Conservation (phyloP, 1,139 yeast genomes). For the Blastobotrys persicus region DNA sequence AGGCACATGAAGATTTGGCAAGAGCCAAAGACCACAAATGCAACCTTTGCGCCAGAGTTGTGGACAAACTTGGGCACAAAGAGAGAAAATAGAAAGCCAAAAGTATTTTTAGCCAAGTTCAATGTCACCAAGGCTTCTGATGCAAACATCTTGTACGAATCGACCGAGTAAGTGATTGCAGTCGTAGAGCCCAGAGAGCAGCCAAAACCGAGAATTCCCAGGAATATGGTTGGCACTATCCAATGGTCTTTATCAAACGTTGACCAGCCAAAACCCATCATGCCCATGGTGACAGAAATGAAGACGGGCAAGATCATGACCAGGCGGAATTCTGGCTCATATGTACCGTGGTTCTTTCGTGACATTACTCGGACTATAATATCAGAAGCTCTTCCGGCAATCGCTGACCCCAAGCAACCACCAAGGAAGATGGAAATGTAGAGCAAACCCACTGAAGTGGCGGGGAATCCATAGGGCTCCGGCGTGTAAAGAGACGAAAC, state of each 20-base stretch:
- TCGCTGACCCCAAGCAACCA: conserved; percentile 55
- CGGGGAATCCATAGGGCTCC: conserved; percentile 48
- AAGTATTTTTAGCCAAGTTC: conserved; percentile 52
- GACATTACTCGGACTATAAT: conserved; percentile 40
- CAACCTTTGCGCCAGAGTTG: conserved; percentile 45
- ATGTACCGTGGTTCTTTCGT: conserved; percentile 49
- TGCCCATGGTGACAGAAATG: conserved; percentile 50
- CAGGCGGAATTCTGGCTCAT: conserved; percentile 63
- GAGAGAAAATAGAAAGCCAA: conserved; percentile 57
- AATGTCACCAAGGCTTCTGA: conserved; percentile 58
- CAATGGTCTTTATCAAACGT: conserved; percentile 49
- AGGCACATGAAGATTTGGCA: conserved; percentile 51
- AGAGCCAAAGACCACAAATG: conserved; percentile 54
- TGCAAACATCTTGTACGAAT: conserved; percentile 57
- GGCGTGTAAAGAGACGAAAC: conserved; percentile 50
- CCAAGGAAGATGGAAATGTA: conserved; percentile 60
- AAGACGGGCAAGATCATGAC: conserved; percentile 52
- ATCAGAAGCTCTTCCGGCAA: conserved; percentile 54
- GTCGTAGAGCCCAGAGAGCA: conserved; percentile 60
- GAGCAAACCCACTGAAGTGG: conserved; percentile 54
- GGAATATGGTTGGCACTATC: conserved; percentile 58
- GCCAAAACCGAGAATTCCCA: conserved; percentile 58
- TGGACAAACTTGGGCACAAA: conserved; percentile 51
- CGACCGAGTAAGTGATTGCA: conserved; percentile 60
- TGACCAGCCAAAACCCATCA: conserved; percentile 66